Evolutionary conservation across 2,329 filamentous ascomycete genomes (phyloP), one percentile per base, ranked within the genome.

Genomic region (Neocucurbitaria cava): DNA sequence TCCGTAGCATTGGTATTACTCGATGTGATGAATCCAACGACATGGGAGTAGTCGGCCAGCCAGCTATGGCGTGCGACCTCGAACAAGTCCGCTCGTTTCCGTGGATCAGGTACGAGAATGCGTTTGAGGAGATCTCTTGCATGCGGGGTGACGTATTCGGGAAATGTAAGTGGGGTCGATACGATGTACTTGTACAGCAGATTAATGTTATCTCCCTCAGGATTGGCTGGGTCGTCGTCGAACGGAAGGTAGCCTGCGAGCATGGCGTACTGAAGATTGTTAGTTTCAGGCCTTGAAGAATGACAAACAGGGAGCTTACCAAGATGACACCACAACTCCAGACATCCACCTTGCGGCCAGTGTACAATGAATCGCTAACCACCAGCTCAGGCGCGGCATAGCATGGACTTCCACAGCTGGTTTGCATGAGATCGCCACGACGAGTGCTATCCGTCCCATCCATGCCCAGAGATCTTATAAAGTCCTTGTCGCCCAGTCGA

Each of bases 261-360:
- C 95, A 99, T 99, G 53, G 95, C 95, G 76, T 99, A 99, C 93
- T 98, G 70, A 18, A 24, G 13, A 2, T 3, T 20, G 44, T 68
- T 56, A 68, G 59, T 41, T 40, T 21, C 28, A 40, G 44, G n/a
- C 26, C 36, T 24, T 10, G 18, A 30, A 42, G 9, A 4, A 49
- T 54, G 61, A 64, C 18, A 49, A 59, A 31, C 66, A 46, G 17
- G 52, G 15, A 26, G 82, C 91, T 78, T 84, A 97, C 94, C 84
- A 99, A 77, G 71, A 99, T 99, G 35, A 99, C 95, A 78, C 95
- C 95, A 74, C 95, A 99, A 77, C 95, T 98, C 95, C 95, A 99
- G 31, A 99, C 95, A 73, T 99, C 95, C 23, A 99, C 95, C 77
- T 99, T 99, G 47, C 94, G 88, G 42, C 95, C 95, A 1, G 95